Evolutionary conservation across 495 filamentous ascomycete genomes (phyloP).

Genomic region (Penicillium salamii): DNA sequence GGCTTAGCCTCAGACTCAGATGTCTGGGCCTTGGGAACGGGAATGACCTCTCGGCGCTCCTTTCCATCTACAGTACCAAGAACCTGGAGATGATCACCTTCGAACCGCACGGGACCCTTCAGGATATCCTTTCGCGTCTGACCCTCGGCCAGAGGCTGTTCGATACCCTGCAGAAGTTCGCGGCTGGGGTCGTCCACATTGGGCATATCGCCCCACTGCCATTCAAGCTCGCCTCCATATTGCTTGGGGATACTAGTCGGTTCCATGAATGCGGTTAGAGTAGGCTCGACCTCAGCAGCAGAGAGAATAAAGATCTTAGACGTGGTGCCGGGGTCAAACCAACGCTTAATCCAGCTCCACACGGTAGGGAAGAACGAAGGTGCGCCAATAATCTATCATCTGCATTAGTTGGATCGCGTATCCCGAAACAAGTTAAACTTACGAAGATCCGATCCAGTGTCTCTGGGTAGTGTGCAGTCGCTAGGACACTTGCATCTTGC

Average conservation of each 20-base stretch:
- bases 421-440: slow-evolving; percentile 24
- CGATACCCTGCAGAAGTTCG: slow-evolving; percentile 43
- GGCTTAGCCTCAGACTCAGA: not conserved
- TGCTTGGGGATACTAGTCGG: slow-evolving; percentile 72
- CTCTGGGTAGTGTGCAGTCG: slow-evolving; percentile 92
- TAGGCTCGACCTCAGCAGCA: slow-evolving; percentile 64
- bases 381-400: slow-evolving; percentile 72
- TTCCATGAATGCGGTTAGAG: slow-evolving; percentile 79
- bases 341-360: slow-evolving; percentile 93
- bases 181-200: slow-evolving; percentile 60
- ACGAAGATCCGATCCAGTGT: slow-evolving; percentile 84
- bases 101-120: slow-evolving; percentile 43
- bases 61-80: slow-evolving; percentile 42
- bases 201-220: slow-evolving; percentile 70
- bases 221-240: slow-evolving; percentile 82
- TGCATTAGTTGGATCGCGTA: slow-evolving; percentile 6
- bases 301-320: slow-evolving; percentile 90
- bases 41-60: slow-evolving; percentile 30
- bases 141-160: slow-evolving; percentile 27
- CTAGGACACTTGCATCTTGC: slow-evolving; percentile 81
- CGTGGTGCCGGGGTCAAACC: slow-evolving; percentile 91
- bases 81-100: slow-evolving; percentile 36
- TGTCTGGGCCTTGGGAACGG: slow-evolving; percentile 19
- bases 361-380: slow-evolving; percentile 90
- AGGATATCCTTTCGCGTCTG: slow-evolving; percentile 29